Evolutionary conservation across 164 flowering plant genomes (phyloP).

Genomic region (Berberis thunbergii): DNA sequence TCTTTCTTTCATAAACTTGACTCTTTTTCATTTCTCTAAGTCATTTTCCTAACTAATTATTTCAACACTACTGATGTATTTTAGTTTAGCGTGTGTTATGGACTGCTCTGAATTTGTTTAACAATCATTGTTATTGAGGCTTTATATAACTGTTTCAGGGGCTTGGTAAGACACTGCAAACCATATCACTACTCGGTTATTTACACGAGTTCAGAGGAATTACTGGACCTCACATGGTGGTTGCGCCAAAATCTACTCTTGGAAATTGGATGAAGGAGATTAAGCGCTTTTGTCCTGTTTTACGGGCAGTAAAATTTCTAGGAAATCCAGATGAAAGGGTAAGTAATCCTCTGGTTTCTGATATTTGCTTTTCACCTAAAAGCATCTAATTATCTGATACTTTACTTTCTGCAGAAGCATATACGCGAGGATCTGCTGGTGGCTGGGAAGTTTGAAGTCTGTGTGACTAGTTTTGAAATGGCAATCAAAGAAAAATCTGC

Average conservation of each 20-base stretch:
- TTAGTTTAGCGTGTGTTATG: neutral
- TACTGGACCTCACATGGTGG: conserved; percentile 99
- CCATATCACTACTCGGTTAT: conserved; percentile 88
- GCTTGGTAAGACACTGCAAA: conserved; percentile 96
- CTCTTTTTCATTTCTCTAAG: no score
- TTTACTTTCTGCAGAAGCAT: conserved; percentile 55
- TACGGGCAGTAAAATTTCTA: conserved; percentile 92
- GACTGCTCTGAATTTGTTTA: neutral
- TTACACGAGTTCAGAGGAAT: conserved; percentile 95
- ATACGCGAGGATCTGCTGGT: conserved; percentile 79
- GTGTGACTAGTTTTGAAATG: conserved; percentile 99
- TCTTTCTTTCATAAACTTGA: no score
- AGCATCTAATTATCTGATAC: neutral
- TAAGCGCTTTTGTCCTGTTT: conserved; percentile 75
- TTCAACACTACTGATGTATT: no score
- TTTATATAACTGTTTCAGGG: conserved; percentile 45
- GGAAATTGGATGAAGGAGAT: conserved; percentile 99
- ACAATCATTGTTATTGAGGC: neutral
- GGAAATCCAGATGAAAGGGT: conserved; percentile 99
- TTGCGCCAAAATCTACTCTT: conserved; percentile 98
- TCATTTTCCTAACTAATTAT: no score
- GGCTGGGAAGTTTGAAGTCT: conserved; percentile 96
- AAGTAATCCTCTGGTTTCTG: conserved; percentile 3
- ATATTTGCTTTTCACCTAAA: no score
- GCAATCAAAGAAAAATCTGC: conserved; percentile 90